A percentile compares a stretch with the other conserved stretches of the same genome.
These are phyloP conservation scores for Phytophthora palmivora DNA, from an alignment of 352 stramenopile species.

Conservation along the genomic window DNA sequence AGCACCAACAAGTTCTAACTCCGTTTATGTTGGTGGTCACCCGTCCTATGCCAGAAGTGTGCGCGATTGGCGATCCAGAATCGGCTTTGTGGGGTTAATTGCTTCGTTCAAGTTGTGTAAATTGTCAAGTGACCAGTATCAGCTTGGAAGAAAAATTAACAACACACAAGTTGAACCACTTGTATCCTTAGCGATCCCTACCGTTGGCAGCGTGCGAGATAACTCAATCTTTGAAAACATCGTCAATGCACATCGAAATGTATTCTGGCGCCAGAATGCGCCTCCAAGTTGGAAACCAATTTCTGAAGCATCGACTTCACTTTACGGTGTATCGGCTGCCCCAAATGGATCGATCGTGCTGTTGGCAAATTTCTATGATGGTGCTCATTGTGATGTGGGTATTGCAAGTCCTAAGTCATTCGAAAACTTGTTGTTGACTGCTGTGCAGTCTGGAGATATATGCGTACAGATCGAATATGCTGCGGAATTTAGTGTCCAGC, in stretches of 20 bases:
- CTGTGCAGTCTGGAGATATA: slow-evolving; percentile 61
- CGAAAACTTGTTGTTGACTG: slow-evolving; percentile 61
- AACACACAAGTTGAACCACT: slow-evolving; percentile 4
- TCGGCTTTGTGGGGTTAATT: slow-evolving; percentile 66
- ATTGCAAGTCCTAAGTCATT: slow-evolving; percentile 53
- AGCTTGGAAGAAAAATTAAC: background rate
- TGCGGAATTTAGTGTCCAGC: slow-evolving; percentile 42
- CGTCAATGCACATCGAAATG: slow-evolving; percentile 51
- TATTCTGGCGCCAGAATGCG: slow-evolving; percentile 64
- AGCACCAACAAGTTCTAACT: slow-evolving; percentile 37
- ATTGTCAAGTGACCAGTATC: slow-evolving; percentile 5
- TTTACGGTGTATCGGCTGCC: background rate
- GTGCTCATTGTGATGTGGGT: slow-evolving; percentile 54
- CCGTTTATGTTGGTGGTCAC: slow-evolving; percentile 62
- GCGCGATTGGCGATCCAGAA: slow-evolving; percentile 52
- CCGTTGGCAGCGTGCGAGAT: slow-evolving; percentile 41
- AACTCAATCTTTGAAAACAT: slow-evolving; percentile 41
- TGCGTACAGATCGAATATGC: slow-evolving; percentile 49
- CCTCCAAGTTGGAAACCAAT: slow-evolving; percentile 40
- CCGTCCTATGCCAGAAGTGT: slow-evolving; percentile 57
- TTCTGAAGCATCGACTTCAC: background rate
- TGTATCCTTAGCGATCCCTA: slow-evolving; percentile 32
- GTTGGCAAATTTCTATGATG: slow-evolving; percentile 68
- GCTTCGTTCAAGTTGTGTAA: slow-evolving; percentile 36
- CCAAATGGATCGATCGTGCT: slow-evolving; percentile 39